Conservation (phyloP, 2,329 filamentous ascomycete genomes). For the Colletotrichum chrysophilum region DNA sequence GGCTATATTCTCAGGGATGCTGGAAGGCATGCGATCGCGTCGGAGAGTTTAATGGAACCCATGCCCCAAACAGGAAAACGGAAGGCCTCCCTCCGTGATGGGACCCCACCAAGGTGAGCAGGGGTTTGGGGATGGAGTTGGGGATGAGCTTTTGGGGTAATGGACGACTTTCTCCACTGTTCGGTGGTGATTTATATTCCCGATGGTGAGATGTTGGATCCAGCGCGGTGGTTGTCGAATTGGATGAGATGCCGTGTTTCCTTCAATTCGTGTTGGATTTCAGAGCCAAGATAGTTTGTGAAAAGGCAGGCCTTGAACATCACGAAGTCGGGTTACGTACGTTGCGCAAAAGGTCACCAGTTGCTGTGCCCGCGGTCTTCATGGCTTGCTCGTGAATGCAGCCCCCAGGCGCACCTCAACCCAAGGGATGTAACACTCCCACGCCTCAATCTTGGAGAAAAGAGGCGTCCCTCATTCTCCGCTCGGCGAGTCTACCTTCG, state of each 20-base stretch:
- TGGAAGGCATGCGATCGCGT: not conserved
- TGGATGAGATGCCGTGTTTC: not conserved
- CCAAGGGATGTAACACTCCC: constrained; percentile 1
- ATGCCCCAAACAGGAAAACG: not conserved
- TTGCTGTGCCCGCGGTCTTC: not conserved
- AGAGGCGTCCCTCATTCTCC: constrained; percentile 10
- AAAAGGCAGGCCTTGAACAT: not conserved
- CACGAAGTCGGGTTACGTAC: not conserved
- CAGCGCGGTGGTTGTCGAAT: not conserved
- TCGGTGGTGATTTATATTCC: constrained; percentile 15
- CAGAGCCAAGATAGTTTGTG: not conserved
- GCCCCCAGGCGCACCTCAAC: not conserved
- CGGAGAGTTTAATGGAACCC: not conserved
- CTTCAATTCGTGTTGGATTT: not conserved
- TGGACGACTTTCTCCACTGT: not conserved
- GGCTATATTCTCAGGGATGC: not conserved
- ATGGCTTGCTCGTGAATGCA: not conserved
- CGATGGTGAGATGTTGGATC: not conserved
- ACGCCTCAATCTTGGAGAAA: constrained; percentile 1
- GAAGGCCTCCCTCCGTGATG: constrained; percentile 5
- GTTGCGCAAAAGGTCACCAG: not conserved
- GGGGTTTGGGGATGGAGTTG: not conserved
- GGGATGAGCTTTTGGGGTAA: constrained; percentile 2
- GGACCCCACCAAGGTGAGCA: constrained; percentile 1
- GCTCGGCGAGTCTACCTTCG: not conserved